These are phyloP conservation scores for Exophiala oligosperma DNA, from an alignment of 2,329 filamentous ascomycete species.

Conservation along the genomic window DNA sequence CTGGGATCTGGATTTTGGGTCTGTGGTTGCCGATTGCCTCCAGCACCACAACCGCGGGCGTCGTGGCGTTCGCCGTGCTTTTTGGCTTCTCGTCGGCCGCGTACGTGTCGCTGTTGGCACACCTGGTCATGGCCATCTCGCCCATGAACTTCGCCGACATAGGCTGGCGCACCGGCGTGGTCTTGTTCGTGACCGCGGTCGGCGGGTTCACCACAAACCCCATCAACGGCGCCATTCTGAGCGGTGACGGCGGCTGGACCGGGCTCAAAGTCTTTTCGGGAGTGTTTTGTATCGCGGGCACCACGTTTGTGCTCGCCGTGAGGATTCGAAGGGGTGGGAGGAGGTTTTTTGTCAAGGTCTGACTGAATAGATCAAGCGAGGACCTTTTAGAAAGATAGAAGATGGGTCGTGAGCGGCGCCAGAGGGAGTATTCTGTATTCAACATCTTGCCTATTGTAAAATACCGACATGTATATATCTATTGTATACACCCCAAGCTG, in stretches of 20 bases:
- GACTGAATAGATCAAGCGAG: no score
- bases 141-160: slow-evolving; percentile 1
- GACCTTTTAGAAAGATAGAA: no score
- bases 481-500: no score
- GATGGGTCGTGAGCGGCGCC: no score
- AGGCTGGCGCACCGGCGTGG: slow-evolving; percentile 1
- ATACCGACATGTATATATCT: neutral
- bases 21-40: slow-evolving; percentile 55
- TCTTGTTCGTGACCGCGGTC: slow-evolving; percentile 4
- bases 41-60: slow-evolving; percentile 49
- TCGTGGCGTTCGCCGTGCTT: slow-evolving; percentile 64
- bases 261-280: slow-evolving; percentile 11
- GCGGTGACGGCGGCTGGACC: neutral
- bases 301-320: slow-evolving; percentile 1
- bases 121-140: slow-evolving; percentile 5
- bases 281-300: slow-evolving; percentile 7
- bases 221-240: slow-evolving; percentile 9
- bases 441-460: no score
- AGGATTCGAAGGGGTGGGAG: slow-evolving; percentile 1
- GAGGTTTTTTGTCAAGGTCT: neutral
- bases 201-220: slow-evolving; percentile 6
- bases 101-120: slow-evolving; percentile 64
- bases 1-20: slow-evolving; percentile 50
- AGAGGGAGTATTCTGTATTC: no score
- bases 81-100: slow-evolving; percentile 69